A percentile compares a stretch with the other conserved stretches of the same genome.
Conservation (phyloP, 2,329 filamentous ascomycete species). For the Endoconidiophora polonica region DNA sequence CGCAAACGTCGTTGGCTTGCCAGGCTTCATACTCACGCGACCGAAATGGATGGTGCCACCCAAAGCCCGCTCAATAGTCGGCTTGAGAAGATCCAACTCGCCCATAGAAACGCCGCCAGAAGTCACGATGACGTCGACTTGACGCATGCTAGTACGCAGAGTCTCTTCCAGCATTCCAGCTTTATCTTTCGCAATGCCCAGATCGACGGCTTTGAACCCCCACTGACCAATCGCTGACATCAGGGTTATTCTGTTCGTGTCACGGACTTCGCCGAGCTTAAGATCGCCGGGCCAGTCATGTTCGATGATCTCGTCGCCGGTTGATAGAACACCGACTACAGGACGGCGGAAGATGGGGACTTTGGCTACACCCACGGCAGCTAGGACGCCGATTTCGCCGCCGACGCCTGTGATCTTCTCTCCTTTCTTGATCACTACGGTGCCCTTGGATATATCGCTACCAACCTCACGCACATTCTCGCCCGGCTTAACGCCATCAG, state of each 20-base stretch:
- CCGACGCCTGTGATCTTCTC: conserved; percentile 74
- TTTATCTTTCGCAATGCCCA: conserved; percentile 69
- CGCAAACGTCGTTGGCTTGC: conserved; percentile 93
- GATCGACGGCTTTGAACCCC: conserved; percentile 65
- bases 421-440: conserved; percentile 56
- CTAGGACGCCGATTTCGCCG: conserved; percentile 79
- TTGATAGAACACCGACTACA: conserved; percentile 73
- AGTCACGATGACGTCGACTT: conserved; percentile 71
- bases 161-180: conserved; percentile 58
- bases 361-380: conserved; percentile 59
- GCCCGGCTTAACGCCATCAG: conserved; percentile 52
- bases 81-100: conserved; percentile 89
- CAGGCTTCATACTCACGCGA: conserved; percentile 92
- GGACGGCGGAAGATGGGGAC: conserved; percentile 63
- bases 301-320: conserved; percentile 82
- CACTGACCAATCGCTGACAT: conserved; percentile 58
- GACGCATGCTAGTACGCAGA: conserved; percentile 57
- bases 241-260: conserved; percentile 81
- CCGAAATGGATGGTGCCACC: conserved; percentile 94
- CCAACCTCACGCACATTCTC: conserved; percentile 88
- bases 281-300: conserved; percentile 48
- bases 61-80: conserved; percentile 77
- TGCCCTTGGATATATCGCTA: conserved; percentile 60
- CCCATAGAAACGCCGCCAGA: conserved; percentile 96
- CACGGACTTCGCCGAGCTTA: conserved; percentile 68